phyloP scores from a whole-genome alignment of 179 eudicot species.

The Nepenthes alata region DNA sequence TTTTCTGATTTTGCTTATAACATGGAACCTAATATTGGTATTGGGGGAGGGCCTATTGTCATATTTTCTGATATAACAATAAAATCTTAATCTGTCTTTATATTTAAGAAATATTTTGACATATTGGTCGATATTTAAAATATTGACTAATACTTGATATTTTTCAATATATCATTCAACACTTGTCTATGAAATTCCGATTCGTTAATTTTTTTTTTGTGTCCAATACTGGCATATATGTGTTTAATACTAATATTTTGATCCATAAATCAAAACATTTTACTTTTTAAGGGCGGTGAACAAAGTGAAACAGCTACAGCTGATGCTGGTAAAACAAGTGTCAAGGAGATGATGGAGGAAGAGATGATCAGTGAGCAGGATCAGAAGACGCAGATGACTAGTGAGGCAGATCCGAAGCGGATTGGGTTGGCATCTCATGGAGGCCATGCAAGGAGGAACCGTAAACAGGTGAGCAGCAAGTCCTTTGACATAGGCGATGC shows the following conservation, averaged over 20 bases:
- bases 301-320: conserved; percentile 15
- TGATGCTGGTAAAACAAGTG: conserved; percentile 48
- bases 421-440: conserved; percentile 8
- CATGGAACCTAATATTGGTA: too few species aligned
- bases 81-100: too few species aligned
- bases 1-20: too few species aligned
- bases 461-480: conserved; percentile 29
- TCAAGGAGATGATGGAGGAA: conserved; percentile 78
- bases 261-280: neutral
- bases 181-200: too few species aligned
- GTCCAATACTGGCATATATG: neutral
- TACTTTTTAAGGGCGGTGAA: conserved; percentile 32
- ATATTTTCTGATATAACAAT: too few species aligned
- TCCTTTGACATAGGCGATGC: conserved; percentile 36
- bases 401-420: conserved; percentile 17
- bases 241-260: conserved; percentile 3
- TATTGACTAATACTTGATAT: too few species aligned
- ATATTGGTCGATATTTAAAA: too few species aligned
- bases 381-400: neutral
- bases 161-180: too few species aligned
- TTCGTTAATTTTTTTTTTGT: too few species aligned
- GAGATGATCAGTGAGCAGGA: conserved; percentile 35
- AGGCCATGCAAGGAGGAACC: conserved; percentile 27
- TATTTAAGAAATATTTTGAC: too few species aligned
- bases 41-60: too few species aligned